Evolutionary conservation across 257 asterid genomes (phyloP), one percentile per base, ranked within the genome.

Genomic region (Orobanche coerulescens): DNA sequence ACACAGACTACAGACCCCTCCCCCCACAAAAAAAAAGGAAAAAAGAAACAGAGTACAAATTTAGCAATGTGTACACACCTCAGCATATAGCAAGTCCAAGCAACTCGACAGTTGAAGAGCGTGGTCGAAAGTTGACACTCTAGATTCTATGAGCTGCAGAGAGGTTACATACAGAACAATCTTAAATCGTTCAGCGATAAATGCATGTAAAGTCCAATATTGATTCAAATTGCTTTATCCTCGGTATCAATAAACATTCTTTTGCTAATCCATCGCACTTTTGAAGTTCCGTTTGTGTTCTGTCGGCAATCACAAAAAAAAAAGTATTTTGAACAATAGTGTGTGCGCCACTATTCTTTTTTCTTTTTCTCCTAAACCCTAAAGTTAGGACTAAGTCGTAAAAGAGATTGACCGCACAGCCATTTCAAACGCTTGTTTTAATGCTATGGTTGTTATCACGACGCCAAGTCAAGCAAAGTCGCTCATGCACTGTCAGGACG

Each of bases 131-230:
- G 80, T 83, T 25, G 98, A 93, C 72, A 80, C 84, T 66, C 98
- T 76, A 15, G 98, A 87, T 77, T 93, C 96, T 23, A 84, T 88
- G 23, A 93, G 80, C 98, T 92, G 86, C 79, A 71, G n/a, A 48
- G 28, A 42, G 63, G 61, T 2, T 24, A 68, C 19, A 37, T 24
- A 68, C 19, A 37, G 16, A 18, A 16, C 50, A 25, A 13, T 30
- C 48, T 42, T 34, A 8, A 20, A 16, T 24, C 15, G 10, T 16
- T 54, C 24, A 16, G 31, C 15, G 15, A 20, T 43, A 6, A 43
- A 20, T n/a, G 8, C 19, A n/a, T 43, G 20, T 12, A 39, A 23
- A 55, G 4, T 12, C 28, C 5, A 39, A 43, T 23, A 43, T 10
- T 34, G 10, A 24, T 22, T 11, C 25, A 58, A 12, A 59, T 15